phyloP scores from a whole-genome alignment of 225 moss, liverwort and hornwort species.

The Anthoceros angustus region DNA sequence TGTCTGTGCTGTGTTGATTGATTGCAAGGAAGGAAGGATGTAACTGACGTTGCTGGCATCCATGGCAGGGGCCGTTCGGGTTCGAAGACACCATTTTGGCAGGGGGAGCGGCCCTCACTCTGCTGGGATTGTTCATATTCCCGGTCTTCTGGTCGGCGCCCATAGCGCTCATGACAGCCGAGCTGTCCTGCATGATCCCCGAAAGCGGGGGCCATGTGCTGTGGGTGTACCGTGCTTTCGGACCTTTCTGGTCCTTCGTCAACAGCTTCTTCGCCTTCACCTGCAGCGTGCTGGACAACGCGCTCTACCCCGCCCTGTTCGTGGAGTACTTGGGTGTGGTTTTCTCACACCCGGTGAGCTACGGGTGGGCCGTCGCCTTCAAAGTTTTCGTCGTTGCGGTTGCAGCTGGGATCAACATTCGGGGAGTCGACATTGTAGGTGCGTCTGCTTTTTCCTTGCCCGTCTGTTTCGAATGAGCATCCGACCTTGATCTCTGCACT shows the following conservation, averaged over 20 bases:
- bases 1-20: too few species aligned
- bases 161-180: slow-evolving; percentile 48
- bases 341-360: slow-evolving; percentile 13
- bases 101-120: slow-evolving; percentile 53
- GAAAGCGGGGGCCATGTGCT: slow-evolving; percentile 84
- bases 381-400: slow-evolving; percentile 34
- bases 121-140: slow-evolving; percentile 21
- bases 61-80: slow-evolving; percentile 46
- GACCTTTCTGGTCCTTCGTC: slow-evolving; percentile 60
- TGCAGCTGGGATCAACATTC: slow-evolving; percentile 40
- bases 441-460: slow-evolving; percentile 3
- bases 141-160: slow-evolving; percentile 43
- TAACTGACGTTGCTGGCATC: too few species aligned
- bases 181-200: slow-evolving; percentile 79
- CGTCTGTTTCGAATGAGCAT: not conserved
- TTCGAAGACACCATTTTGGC: slow-evolving; percentile 26
- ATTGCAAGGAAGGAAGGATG: too few species aligned
- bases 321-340: slow-evolving; percentile 29
- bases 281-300: slow-evolving; percentile 49
- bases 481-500: not conserved
- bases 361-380: slow-evolving; percentile 23
- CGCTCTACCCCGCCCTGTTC: slow-evolving; percentile 49
- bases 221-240: slow-evolving; percentile 87
- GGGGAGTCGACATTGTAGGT: slow-evolving; percentile 65
- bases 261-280: slow-evolving; percentile 74